Evolutionary conservation across 805 yeast species (phyloP).

Genomic region (Kodamaea fukazawae): DNA sequence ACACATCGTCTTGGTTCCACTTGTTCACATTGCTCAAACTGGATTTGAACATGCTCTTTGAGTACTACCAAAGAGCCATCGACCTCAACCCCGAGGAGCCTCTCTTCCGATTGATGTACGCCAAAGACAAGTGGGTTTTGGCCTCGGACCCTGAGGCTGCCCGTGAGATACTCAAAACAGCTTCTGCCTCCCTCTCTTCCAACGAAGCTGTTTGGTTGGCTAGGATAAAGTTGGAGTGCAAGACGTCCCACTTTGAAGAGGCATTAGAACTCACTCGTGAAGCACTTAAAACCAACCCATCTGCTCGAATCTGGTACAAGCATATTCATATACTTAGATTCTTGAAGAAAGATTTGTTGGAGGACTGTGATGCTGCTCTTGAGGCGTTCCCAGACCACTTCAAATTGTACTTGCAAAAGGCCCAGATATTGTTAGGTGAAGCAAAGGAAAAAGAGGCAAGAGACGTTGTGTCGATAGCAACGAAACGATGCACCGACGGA

Average conservation of each 20-base stretch:
- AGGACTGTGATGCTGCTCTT: conserved; percentile 47
- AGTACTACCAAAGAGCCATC: conserved; percentile 54
- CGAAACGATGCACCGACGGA: conserved; percentile 43
- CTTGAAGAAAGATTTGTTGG: conserved; percentile 16
- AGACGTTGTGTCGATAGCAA: conserved; percentile 48
- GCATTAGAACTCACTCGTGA: conserved; percentile 41
- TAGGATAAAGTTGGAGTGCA: conserved; percentile 60
- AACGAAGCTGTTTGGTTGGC: conserved; percentile 68
- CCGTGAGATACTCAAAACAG: conserved; percentile 48
- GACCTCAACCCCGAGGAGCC: conserved; percentile 47
- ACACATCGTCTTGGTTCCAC: conserved; percentile 48
- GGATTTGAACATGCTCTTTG: conserved; percentile 26
- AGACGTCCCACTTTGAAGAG: conserved; percentile 35
- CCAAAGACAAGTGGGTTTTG: conserved; percentile 63
- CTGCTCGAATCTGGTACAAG: conserved; percentile 59
- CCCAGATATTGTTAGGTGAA: conserved; percentile 47
- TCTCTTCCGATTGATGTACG: conserved; percentile 62
- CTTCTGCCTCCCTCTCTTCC: conserved; percentile 28
- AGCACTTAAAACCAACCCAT: conserved; percentile 23
- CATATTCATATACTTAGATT: conserved; percentile 52
- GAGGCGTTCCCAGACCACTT: conserved; percentile 45
- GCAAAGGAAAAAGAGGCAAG: conserved; percentile 40
- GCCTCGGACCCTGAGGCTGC: conserved; percentile 51
- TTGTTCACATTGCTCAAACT: conserved; percentile 34
- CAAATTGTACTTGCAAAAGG: conserved; percentile 60